Percentiles rank a stretch among this genome's conserved stretches.
Conservation (phyloP, 2,329 filamentous ascomycete genomes). For the Fusarium piperis region DNA sequence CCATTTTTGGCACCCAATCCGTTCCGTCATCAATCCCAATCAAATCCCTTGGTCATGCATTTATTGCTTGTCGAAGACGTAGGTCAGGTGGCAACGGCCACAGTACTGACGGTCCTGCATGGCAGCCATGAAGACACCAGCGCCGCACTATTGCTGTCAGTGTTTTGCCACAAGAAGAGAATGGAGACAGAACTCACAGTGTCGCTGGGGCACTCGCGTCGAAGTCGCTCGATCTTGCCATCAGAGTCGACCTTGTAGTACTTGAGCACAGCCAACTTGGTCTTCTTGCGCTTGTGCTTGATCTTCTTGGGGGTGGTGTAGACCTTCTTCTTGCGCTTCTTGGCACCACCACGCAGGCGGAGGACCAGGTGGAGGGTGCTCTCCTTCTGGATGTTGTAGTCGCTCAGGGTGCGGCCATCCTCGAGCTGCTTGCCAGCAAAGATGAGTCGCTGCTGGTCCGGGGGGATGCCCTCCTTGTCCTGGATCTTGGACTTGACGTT, state of each 20-base stretch:
- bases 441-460: conserved; percentile 99
- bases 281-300: conserved; percentile 99
- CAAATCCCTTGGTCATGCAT: conserved; percentile 41
- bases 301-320: conserved; percentile 99
- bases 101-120: conserved; percentile 99
- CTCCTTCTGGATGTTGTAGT: conserved; percentile 99
- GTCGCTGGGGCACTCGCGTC: conserved; percentile 94
- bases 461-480: conserved; percentile 99
- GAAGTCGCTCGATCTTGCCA: conserved; percentile 99
- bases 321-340: conserved; percentile 99
- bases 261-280: conserved; percentile 99
- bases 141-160: conserved; percentile 80
- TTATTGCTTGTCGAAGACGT: conserved; percentile 77
- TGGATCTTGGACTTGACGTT: conserved; percentile 99
- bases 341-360: conserved; percentile 96
- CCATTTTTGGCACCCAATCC: conserved; percentile 48
- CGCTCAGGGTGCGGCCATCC: conserved; percentile 97
- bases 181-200: conserved; percentile 68
- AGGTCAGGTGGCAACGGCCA: conserved; percentile 76
- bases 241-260: conserved; percentile 99
- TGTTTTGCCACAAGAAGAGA: fast-evolving
- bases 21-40: conserved; percentile 46
- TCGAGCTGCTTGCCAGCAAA: conserved; percentile 99
- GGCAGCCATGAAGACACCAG: conserved; percentile 99
- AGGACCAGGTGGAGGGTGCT: conserved; percentile 97